Percentiles rank a stretch among this genome's conserved stretches.
Conservation (phyloP, 441 rosid genomes). For the Gossypium aridum region DNA sequence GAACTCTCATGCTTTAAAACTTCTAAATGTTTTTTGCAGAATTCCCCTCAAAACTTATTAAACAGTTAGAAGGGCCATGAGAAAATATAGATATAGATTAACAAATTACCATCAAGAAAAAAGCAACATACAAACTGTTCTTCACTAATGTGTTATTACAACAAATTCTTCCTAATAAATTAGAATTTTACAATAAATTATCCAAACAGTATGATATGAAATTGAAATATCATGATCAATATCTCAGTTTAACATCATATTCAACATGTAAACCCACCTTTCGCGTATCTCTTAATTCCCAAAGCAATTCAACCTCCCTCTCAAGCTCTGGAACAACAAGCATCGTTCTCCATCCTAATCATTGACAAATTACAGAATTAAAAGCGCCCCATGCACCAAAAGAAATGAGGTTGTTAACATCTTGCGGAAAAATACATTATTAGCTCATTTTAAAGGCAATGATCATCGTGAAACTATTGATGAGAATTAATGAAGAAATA, state of each 20-base stretch:
- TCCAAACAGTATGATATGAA: neutral
- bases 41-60: neutral
- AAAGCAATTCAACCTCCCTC: constrained; percentile 85
- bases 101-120: neutral
- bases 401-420: neutral
- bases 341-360: constrained; percentile 97
- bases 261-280: constrained; percentile 40
- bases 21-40: neutral
- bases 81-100: neutral
- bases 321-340: constrained; percentile 98
- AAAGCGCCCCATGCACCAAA: neutral
- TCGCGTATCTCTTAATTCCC: constrained; percentile 66
- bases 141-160: neutral
- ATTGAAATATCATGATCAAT: neutral
- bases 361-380: constrained; percentile 8
- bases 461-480: neutral
- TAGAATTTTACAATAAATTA: neutral
- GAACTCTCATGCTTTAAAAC: neutral
- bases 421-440: neutral
- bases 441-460: neutral
- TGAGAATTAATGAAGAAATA: neutral
- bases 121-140: neutral
- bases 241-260: neutral
- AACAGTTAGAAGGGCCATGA: neutral
- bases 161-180: neutral